Evolutionary conservation across 2,329 filamentous ascomycete species (phyloP).

Genomic region (Aspergillus awamori): DNA sequence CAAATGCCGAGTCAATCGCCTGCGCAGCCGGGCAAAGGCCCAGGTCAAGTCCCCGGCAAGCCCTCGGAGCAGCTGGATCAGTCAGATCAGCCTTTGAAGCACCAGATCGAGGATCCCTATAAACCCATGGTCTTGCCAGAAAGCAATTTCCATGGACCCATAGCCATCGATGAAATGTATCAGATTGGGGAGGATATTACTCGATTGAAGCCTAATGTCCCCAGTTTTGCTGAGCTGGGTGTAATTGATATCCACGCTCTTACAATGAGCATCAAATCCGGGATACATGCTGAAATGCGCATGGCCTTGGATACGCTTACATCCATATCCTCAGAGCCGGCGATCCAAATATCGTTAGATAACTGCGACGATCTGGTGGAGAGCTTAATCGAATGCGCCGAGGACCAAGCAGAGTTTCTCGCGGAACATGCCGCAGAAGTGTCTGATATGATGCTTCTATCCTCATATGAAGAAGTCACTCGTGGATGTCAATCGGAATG

Average conservation of each 20-base stretch:
- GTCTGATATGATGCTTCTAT: conserved; percentile 80
- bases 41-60: conserved; percentile 32
- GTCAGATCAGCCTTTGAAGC: conserved; percentile 38
- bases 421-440: conserved; percentile 82
- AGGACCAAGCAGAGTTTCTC: conserved; percentile 83
- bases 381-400: conserved; percentile 83
- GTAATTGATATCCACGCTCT: conserved; percentile 88
- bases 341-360: conserved; percentile 68
- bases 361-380: conserved; percentile 88
- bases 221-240: conserved; percentile 75
- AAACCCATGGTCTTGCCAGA: conserved; percentile 51
- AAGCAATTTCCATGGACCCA: conserved; percentile 68
- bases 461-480: conserved; percentile 83
- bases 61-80: conserved; percentile 33
- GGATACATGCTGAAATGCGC: conserved; percentile 86
- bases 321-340: conserved; percentile 66
- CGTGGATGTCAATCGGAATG: conserved; percentile 76
- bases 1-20: conserved; percentile 35
- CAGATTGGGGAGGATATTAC: conserved; percentile 69
- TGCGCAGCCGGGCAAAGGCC: conserved; percentile 32
- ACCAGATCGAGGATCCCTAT: conserved; percentile 49
- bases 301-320: conserved; percentile 83
- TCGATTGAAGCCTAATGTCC: conserved; percentile 72
- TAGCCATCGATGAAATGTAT: conserved; percentile 67
- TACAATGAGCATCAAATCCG: conserved; percentile 85